Conservation (phyloP, 495 filamentous ascomycete species). For the Penicillium desertorum region DNA sequence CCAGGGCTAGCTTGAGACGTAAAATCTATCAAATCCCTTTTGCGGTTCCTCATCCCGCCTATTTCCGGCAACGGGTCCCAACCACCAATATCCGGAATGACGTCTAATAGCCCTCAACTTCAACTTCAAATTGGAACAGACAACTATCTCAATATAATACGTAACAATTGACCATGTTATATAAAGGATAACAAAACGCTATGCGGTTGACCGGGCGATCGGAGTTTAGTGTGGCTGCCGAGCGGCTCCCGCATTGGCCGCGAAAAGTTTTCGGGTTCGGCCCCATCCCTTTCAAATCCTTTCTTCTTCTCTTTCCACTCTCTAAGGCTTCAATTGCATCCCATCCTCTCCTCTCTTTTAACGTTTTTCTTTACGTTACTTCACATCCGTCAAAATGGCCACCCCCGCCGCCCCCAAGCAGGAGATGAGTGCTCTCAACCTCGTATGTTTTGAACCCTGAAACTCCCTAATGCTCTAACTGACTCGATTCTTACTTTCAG, state of each 20-base stretch:
- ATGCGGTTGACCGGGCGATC: conserved; percentile 36
- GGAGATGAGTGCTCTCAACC: conserved; percentile 50
- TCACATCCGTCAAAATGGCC: conserved; percentile 42
- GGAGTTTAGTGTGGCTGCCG: conserved; percentile 26
- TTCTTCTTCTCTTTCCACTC: conserved; percentile 22
- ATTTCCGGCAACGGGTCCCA: conserved; percentile 1
- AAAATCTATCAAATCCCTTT: neutral
- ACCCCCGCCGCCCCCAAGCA: conserved; percentile 40
- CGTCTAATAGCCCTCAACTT: neutral
- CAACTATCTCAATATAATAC: neutral
- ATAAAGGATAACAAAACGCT: neutral
- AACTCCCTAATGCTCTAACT: conserved; percentile 37
- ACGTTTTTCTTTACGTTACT: conserved; percentile 21
- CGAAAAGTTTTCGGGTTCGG: conserved; percentile 37
- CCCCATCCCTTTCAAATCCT: conserved; percentile 41
- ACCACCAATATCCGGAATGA: neutral
- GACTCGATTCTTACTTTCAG: conserved; percentile 50
- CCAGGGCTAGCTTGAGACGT: neutral
- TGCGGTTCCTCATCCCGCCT: conserved; percentile 4
- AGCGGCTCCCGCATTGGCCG: conserved; percentile 35
- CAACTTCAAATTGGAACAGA: neutral
- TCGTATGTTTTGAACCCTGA: conserved; percentile 25
- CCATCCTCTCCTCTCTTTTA: conserved; percentile 22
- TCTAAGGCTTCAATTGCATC: conserved; percentile 21
- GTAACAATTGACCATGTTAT: neutral